Base-by-base conservation (phyloP, 2,329 filamentous ascomycete species). In the Sarocladium strictum region DNA sequence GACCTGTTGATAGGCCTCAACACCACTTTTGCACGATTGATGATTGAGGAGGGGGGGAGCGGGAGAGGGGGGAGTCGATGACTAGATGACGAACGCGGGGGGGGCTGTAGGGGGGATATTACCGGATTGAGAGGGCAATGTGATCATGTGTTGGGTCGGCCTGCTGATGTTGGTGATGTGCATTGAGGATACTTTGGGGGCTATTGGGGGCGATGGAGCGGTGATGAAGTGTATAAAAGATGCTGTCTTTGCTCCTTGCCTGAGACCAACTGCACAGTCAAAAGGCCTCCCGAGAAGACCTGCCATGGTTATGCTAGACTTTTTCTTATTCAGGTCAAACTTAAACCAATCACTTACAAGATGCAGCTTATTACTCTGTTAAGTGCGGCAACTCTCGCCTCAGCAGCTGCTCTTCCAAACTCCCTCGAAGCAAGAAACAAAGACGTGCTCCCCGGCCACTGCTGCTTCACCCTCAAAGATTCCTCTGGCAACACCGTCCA, bases 381-480 rank as follows among this genome's bases (percentile, higher is more conserved):
- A 14, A 19, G 27, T 3, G 17, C 27, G 47, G 47, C 29, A 29
- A 51, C 47, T 35, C 47, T 51, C 47, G 29, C 47, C 47, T 33
- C 47, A 10, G 47, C 47, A 23, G 47, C 47, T 19, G 47, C 27
- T 15, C 26, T 51, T 21, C 47, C 26, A 3, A 11, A n/a, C 2
- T 9, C 47, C 14, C 26, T 51, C 47, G 7, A 33, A 35, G 17
- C 47, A 21, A 17, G 47, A 51, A 23, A 51, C 17, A 23, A 23
- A 21, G 43, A 47, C 43, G 24, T 47, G 12, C 43, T 47, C 43
- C 15, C 47, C 3, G 47, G 47, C 17, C 29, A 51, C 27, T 51
- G 47, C n/a, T 51, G 47, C 47, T 51, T 51, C 47, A 35, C 27
- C 5, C 47, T 51, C 47, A 32, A 51, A 35, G 47, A 51, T 17